Percentiles rank a stretch among this genome's conserved stretches.
These are phyloP conservation scores for Escallonia rubra DNA, from an alignment of 129 eudicot species.

Conservation along the genomic window DNA sequence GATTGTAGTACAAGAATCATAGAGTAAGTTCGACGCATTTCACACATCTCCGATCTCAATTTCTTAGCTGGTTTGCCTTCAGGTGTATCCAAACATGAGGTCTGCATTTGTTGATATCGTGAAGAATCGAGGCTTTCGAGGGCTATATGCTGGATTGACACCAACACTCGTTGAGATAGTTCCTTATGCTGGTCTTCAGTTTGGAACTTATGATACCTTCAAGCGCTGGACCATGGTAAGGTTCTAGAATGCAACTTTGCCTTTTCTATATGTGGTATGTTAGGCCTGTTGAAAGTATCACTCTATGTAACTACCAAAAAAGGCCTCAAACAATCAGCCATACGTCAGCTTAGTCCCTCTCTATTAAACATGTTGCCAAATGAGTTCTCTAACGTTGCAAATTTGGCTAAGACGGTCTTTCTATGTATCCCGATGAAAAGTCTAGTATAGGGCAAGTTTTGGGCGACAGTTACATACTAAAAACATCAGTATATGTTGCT, in stretches of 20 bases:
- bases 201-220: conserved; percentile 90
- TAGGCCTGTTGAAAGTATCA: background rate
- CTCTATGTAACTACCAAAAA: no score
- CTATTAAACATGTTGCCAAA: no score
- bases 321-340: no score
- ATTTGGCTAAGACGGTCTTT: no score
- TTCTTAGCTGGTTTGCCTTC: conserved; percentile 2
- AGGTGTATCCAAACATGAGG: conserved; percentile 95
- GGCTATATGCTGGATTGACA: conserved; percentile 80
- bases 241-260: background rate
- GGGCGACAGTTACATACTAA: no score
- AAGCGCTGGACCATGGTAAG: conserved; percentile 93
- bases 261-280: background rate
- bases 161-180: conserved; percentile 88
- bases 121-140: conserved; percentile 67
- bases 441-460: no score
- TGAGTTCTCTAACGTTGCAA: no score
- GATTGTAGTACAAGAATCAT: no score
- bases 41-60: background rate
- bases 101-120: conserved; percentile 68
- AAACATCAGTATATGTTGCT: no score
- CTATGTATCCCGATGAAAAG: no score
- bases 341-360: no score
- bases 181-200: conserved; percentile 97
- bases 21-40: no score